These are phyloP conservation scores for Blastobotrys parvus DNA, from an alignment of 805 yeast genomes.

Conservation along the genomic window DNA sequence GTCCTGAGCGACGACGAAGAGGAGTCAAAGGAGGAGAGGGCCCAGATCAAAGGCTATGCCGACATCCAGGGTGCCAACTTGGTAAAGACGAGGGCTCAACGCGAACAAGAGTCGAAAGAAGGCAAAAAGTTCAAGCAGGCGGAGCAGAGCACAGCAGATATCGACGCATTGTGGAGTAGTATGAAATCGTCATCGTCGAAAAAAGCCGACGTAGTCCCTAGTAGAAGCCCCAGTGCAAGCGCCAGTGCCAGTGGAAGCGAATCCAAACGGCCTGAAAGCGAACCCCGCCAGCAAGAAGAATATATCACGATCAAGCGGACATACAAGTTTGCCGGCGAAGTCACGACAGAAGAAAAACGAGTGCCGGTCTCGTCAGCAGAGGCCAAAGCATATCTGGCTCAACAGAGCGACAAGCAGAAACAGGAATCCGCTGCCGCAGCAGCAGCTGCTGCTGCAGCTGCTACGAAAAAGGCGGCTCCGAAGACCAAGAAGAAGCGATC, in stretches of 20 bases:
- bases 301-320: slow-evolving; percentile 64
- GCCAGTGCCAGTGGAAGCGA: background rate
- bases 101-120: slow-evolving; percentile 29
- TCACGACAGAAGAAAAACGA: slow-evolving; percentile 64
- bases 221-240: slow-evolving; percentile 1
- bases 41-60: slow-evolving; percentile 34
- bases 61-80: slow-evolving; percentile 59
- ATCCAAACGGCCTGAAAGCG: background rate
- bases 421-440: background rate
- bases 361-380: slow-evolving; percentile 77
- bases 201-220: background rate
- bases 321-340: slow-evolving; percentile 85
- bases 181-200: slow-evolving; percentile 30
- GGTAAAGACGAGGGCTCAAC: slow-evolving; percentile 61
- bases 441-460: background rate
- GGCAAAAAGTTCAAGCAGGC: slow-evolving; percentile 25
- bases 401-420: background rate
- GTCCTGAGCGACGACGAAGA: slow-evolving; percentile 30
- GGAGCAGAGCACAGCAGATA: slow-evolving; percentile 33
- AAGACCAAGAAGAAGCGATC: slow-evolving; percentile 52
- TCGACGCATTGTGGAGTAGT: slow-evolving; percentile 48
- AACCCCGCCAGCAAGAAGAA: slow-evolving; percentile 30
- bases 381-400: slow-evolving; percentile 69
- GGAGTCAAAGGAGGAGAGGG: slow-evolving; percentile 21
- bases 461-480: background rate